These are phyloP conservation scores for Zalaria obscura DNA, from an alignment of 2,329 filamentous ascomycete species.

Conservation along the genomic window DNA sequence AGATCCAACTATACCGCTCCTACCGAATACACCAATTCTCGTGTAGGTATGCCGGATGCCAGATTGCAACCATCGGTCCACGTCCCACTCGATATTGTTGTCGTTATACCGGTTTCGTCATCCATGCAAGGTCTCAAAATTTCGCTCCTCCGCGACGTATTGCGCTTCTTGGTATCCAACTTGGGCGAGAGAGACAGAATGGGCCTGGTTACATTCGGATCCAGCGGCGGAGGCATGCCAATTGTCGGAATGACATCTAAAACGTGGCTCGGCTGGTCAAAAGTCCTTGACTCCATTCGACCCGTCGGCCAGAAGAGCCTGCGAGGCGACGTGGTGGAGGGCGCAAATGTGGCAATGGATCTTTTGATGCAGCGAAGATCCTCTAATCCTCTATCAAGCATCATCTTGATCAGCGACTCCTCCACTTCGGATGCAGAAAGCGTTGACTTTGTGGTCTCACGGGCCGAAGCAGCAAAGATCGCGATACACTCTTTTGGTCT, in stretches of 20 bases:
- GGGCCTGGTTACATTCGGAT: constrained; percentile 94
- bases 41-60: constrained; percentile 26
- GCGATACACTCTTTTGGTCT: constrained; percentile 93
- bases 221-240: constrained; percentile 80
- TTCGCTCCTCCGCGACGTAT: constrained; percentile 76
- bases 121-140: constrained; percentile 99
- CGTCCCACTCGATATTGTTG: constrained; percentile 86
- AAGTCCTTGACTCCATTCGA: constrained; percentile 72
- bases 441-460: constrained; percentile 92
- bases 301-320: constrained; percentile 94
- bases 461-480: constrained; percentile 96
- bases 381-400: constrained; percentile 87
- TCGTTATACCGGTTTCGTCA: constrained; percentile 91
- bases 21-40: constrained; percentile 76
- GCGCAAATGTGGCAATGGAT: constrained; percentile 97
- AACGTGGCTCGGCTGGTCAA: constrained; percentile 81
- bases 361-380: constrained; percentile 94
- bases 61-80: constrained; percentile 47
- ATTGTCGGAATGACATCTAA: constrained; percentile 98
- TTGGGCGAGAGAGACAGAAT: constrained; percentile 90
- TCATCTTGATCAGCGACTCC: constrained; percentile 93
- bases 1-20: constrained; percentile 78
- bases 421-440: constrained; percentile 89
- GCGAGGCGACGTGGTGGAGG: constrained; percentile 90
- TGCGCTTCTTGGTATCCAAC: constrained; percentile 81